Percentiles rank a stretch among this genome's conserved stretches.
Evolutionary conservation across 2,329 filamentous ascomycete species (phyloP).

Genomic region (Pezicula carpinea): DNA sequence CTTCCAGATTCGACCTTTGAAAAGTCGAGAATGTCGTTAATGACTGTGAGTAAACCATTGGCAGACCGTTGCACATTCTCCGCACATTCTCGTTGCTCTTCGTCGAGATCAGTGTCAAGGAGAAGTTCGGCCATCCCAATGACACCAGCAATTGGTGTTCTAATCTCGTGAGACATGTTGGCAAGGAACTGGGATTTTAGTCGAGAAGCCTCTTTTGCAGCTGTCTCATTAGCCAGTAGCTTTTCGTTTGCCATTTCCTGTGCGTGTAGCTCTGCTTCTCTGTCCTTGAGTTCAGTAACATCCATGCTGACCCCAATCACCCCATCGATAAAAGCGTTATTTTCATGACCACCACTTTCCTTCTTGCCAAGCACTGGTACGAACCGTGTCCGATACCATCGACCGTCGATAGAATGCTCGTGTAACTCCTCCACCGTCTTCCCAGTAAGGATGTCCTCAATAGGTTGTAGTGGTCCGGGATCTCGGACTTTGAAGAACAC

Average conservation of each 20-base stretch:
- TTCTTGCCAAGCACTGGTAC: conserved; percentile 59
- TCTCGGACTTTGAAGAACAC: conserved; percentile 45
- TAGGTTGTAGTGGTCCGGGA: conserved; percentile 47
- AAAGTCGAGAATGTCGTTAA: conserved; percentile 88
- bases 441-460: conserved; percentile 62
- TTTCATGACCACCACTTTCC: conserved; percentile 43
- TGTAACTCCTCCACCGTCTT: conserved; percentile 54
- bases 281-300: conserved; percentile 65
- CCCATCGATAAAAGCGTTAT: conserved; percentile 55
- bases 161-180: conserved; percentile 79
- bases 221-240: conserved; percentile 68
- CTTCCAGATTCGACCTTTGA: conserved; percentile 79
- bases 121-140: conserved; percentile 76
- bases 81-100: conserved; percentile 70
- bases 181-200: conserved; percentile 77
- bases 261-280: conserved; percentile 57
- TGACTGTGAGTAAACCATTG: conserved; percentile 78
- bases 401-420: conserved; percentile 47
- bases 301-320: conserved; percentile 79
- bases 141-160: conserved; percentile 74
- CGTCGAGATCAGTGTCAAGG: conserved; percentile 60
- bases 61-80: conserved; percentile 77
- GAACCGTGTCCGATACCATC: conserved; percentile 69
- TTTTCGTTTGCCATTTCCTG: conserved; percentile 66
- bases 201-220: conserved; percentile 74